Conservation (phyloP, 768 basidiomycete genomes). For the Tephrocybe sp. region DNA sequence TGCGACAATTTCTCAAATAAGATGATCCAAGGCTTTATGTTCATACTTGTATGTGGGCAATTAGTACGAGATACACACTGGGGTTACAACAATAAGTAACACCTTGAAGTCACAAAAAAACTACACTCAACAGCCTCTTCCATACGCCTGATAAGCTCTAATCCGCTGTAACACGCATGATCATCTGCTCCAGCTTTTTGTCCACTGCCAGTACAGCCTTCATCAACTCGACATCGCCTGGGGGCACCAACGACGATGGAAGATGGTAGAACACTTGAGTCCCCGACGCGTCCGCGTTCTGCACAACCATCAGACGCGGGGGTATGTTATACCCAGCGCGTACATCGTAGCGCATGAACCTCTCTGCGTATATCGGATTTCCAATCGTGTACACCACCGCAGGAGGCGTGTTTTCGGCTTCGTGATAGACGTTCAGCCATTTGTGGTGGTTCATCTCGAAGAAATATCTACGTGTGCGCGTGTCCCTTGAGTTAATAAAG, state of each 20-base stretch:
- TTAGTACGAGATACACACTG: too few species aligned
- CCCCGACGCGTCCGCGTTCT: conserved; percentile 21
- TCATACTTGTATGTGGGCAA: too few species aligned
- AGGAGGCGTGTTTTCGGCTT: conserved; percentile 22
- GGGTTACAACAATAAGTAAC: too few species aligned
- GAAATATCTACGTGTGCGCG: conserved; percentile 34
- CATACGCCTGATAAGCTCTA: neutral
- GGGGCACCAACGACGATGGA: conserved; percentile 31
- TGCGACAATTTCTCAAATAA: too few species aligned
- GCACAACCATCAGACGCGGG: conserved; percentile 30
- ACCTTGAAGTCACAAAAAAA: too few species aligned
- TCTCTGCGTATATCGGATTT: conserved; percentile 35
- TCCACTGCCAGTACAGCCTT: conserved; percentile 35
- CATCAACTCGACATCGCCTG: conserved; percentile 28
- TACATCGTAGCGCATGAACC: conserved; percentile 28
- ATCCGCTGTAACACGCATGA: conserved; percentile 29
- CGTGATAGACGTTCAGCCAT: conserved; percentile 33
- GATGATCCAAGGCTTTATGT: too few species aligned
- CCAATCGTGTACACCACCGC: conserved; percentile 38
- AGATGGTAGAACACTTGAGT: conserved; percentile 33
- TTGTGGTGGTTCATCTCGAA: conserved; percentile 30
- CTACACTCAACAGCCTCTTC: too few species aligned
- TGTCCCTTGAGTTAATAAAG: neutral
- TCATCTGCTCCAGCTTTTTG: conserved; percentile 39
- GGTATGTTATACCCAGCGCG: conserved; percentile 30